Conservation (phyloP, 78 protist species). For the Trichosphaerium sp. region DNA sequence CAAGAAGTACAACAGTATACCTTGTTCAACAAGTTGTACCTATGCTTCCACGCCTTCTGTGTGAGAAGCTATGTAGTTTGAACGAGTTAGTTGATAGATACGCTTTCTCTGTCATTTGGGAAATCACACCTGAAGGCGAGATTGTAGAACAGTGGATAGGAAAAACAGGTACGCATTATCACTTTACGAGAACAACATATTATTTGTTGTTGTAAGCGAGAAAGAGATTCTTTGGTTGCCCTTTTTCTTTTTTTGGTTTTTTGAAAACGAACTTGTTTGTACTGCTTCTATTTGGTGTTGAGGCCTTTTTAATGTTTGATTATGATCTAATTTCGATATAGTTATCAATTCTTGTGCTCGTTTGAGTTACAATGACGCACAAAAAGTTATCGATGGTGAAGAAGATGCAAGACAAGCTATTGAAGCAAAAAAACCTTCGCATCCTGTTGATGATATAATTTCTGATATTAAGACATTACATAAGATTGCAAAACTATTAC, state of each 20-base stretch:
- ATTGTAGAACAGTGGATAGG: constrained; percentile 49
- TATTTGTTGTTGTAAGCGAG: no score
- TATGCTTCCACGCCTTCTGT: constrained; percentile 77
- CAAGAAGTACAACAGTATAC: constrained; percentile 73
- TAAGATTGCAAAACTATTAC: constrained; percentile 15
- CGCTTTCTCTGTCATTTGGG: constrained; percentile 73
- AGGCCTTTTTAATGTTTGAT: no score
- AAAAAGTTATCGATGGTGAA: constrained; percentile 28
- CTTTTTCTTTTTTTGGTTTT: no score
- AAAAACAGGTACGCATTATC: no score
- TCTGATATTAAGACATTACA: constrained; percentile 6
- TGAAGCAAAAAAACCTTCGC: constrained; percentile 7
- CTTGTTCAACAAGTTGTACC: constrained; percentile 74
- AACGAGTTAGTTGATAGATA: constrained; percentile 75
- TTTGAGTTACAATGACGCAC: constrained; percentile 74
- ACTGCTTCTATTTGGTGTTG: no score
- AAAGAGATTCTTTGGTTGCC: no score
- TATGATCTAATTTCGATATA: constrained; percentile 22
- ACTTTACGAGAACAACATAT: no score
- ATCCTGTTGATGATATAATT: constrained; percentile 6
- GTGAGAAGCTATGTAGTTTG: constrained; percentile 77
- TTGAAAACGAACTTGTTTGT: no score
- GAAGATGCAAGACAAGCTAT: no score
- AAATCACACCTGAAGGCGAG: constrained; percentile 32
- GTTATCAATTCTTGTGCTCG: constrained; percentile 72